These are phyloP conservation scores for Phoma sp. DNA, from an alignment of 2,329 filamentous ascomycete species.

Conservation along the genomic window DNA sequence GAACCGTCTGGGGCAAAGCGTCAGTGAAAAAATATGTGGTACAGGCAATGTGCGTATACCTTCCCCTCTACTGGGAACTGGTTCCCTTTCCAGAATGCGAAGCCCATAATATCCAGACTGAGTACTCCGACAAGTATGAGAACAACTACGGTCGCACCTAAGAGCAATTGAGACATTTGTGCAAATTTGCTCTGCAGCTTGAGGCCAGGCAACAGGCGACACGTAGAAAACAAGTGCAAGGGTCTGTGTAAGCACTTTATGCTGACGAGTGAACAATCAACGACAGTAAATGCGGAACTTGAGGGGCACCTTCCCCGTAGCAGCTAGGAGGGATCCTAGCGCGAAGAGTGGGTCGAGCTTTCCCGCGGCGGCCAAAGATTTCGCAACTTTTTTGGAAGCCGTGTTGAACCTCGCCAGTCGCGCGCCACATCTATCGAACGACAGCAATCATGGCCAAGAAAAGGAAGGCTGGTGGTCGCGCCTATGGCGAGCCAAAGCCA, in stretches of 20 bases:
- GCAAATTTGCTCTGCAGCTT: slow-evolving; percentile 27
- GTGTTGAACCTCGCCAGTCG: slow-evolving; percentile 1
- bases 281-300: neutral
- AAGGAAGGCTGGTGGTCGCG: slow-evolving; percentile 69
- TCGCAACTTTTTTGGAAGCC: slow-evolving; percentile 20
- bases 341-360: slow-evolving; percentile 10
- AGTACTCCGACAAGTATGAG: slow-evolving; percentile 46
- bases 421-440: slow-evolving; percentile 11
- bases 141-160: slow-evolving; percentile 45
- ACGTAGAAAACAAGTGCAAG: neutral
- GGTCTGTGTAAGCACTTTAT: slow-evolving; percentile 14
- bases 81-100: slow-evolving; percentile 68
- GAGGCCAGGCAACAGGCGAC: neutral
- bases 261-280: neutral
- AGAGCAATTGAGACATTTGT: slow-evolving; percentile 46
- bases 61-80: slow-evolving; percentile 84
- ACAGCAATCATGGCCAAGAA: slow-evolving; percentile 58
- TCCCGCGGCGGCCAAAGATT: slow-evolving; percentile 41
- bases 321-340: slow-evolving; percentile 8
- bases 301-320: neutral
- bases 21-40: neutral
- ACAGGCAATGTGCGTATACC: slow-evolving; percentile 54
- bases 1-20: slow-evolving; percentile 68
- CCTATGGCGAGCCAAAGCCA: slow-evolving; percentile 44
- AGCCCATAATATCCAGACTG: slow-evolving; percentile 65